Conservation (phyloP, 2,329 filamentous ascomycete species). For the Pseudovirgaria hyperparasitica region DNA sequence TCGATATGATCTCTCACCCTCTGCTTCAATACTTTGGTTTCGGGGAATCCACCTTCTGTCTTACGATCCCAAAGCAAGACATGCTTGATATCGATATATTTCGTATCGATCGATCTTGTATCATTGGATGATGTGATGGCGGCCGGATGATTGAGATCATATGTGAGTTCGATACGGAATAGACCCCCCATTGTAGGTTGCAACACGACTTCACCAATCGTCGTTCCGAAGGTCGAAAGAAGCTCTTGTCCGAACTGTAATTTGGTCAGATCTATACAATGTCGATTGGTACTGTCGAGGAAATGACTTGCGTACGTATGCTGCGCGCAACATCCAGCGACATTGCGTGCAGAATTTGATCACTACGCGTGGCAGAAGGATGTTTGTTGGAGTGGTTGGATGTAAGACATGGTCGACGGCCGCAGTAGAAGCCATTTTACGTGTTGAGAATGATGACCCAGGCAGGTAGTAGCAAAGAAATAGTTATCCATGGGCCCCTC, state of each 20-base stretch:
- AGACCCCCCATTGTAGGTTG: conserved; percentile 74
- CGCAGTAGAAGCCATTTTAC: no score
- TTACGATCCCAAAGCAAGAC: conserved; percentile 79
- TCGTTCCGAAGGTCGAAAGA: conserved; percentile 76
- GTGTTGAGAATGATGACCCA: no score
- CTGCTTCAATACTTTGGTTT: conserved; percentile 84
- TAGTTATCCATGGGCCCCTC: no score
- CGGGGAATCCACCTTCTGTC: conserved; percentile 76
- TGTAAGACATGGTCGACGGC: no score
- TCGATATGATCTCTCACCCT: conserved; percentile 72
- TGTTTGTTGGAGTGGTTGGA: no score
- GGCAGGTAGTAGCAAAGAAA: no score
- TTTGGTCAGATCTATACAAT: background rate
- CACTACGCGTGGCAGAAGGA: conserved; percentile 67
- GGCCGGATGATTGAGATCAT: background rate
- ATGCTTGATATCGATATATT: conserved; percentile 27
- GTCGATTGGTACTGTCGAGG: conserved; percentile 1
- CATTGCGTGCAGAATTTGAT: conserved; percentile 92
- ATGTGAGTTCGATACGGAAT: conserved; percentile 59
- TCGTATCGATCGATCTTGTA: background rate
- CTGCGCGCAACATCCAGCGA: conserved; percentile 78
- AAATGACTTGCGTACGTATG: conserved; percentile 51
- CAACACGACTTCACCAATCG: conserved; percentile 76
- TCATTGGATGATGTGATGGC: background rate
- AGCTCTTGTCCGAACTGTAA: conserved; percentile 82